Conservation (phyloP, 208 protist genomes). For the Crithidia acanthocephali region DNA sequence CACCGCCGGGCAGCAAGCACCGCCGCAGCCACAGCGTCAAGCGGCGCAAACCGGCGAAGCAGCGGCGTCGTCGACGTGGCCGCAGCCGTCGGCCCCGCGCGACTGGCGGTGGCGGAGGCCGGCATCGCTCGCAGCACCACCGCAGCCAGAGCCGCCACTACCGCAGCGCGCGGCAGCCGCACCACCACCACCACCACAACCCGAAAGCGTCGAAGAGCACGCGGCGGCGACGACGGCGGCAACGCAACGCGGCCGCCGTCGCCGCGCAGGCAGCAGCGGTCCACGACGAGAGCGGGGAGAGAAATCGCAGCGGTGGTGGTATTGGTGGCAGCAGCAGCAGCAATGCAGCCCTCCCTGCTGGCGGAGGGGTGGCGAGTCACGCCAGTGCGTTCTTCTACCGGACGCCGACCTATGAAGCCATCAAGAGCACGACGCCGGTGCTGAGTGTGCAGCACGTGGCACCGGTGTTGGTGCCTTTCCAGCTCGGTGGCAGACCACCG, state of each 20-base stretch:
- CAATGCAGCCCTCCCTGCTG: not conserved
- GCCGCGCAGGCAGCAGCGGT: conserved; percentile 13
- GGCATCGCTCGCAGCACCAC: conserved; percentile 34
- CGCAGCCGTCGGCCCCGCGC: conserved; percentile 33
- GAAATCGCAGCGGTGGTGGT: not conserved
- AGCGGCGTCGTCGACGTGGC: conserved; percentile 33
- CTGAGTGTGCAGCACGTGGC: conserved; percentile 38
- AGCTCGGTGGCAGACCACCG: conserved; percentile 6
- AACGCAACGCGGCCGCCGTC: conserved; percentile 34
- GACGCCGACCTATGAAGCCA: conserved; percentile 76
- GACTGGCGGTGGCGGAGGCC: conserved; percentile 34
- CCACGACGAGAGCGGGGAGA: not conserved
- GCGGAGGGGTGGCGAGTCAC: not conserved
- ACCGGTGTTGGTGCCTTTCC: conserved; percentile 23
- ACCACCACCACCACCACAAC: conserved; percentile 34
- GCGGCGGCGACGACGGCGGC: conserved; percentile 44
- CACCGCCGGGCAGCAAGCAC: conserved; percentile 18
- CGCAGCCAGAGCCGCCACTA: conserved; percentile 33
- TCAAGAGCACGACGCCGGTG: conserved; percentile 50
- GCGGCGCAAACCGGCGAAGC: conserved; percentile 31
- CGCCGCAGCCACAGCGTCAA: conserved; percentile 39
- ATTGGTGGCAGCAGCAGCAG: not conserved
- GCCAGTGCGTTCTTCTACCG: conserved; percentile 34
- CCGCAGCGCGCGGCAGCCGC: conserved; percentile 14
- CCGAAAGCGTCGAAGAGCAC: conserved; percentile 51